These are phyloP conservation scores for Cairneyella variabilis DNA, from an alignment of 495 filamentous ascomycete genomes.

Conservation along the genomic window DNA sequence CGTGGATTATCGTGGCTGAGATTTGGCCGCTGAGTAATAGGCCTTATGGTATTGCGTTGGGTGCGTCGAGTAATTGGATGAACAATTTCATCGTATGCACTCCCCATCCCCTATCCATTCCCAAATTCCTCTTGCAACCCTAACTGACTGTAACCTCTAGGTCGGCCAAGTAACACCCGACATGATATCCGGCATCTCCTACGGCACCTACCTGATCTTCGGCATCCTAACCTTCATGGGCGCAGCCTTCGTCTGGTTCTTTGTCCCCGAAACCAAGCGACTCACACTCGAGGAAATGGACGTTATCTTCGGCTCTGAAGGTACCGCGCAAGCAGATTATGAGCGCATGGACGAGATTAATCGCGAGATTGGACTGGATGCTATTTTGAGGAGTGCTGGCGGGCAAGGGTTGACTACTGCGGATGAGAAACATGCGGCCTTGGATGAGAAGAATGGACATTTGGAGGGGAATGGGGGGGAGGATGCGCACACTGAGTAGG, in stretches of 20 bases:
- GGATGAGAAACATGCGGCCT: not conserved
- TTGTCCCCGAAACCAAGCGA: constrained; percentile 71
- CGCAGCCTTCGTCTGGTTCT: constrained; percentile 69
- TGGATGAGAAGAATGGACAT: constrained; percentile 1
- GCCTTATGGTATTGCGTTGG: constrained; percentile 69
- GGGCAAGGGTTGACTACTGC: too few relatives aligned
- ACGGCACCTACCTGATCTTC: constrained; percentile 80
- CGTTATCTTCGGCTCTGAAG: constrained; percentile 70
- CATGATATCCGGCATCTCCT: constrained; percentile 66
- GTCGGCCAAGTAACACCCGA: constrained; percentile 60
- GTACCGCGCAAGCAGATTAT: constrained; percentile 65
- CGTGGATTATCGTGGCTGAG: constrained; percentile 71
- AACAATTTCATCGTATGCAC: constrained; percentile 52
- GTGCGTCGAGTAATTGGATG: constrained; percentile 59
- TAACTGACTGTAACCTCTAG: too few relatives aligned
- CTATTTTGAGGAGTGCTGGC: constrained; percentile 11
- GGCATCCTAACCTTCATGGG: constrained; percentile 66
- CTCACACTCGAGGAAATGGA: constrained; percentile 61
- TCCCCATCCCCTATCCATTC: not conserved
- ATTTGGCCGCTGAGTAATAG: constrained; percentile 74
- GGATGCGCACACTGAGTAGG: too few relatives aligned
- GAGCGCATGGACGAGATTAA: constrained; percentile 72
- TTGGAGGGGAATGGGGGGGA: constrained; percentile 1
- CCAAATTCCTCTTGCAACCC: too few relatives aligned
- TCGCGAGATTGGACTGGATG: constrained; percentile 60